These are phyloP conservation scores for Tubosaeta brunneosetosa DNA, from an alignment of 768 basidiomycete species.

Conservation along the genomic window DNA sequence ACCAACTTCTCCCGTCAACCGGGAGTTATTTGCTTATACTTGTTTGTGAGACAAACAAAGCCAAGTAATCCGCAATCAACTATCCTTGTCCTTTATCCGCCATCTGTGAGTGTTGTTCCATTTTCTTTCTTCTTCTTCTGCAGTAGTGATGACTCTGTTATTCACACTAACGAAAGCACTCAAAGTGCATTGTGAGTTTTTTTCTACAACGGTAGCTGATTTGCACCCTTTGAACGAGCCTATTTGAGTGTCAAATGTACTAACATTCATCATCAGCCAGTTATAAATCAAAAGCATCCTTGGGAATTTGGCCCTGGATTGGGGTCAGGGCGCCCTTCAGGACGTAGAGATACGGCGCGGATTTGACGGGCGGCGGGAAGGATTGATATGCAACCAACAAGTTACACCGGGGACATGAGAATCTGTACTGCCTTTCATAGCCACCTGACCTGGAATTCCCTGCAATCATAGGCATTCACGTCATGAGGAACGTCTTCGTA, in stretches of 20 bases:
- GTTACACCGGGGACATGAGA: constrained; percentile 49
- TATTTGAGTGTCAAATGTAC: background rate
- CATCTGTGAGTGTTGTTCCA: constrained; percentile 16
- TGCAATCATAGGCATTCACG: constrained; percentile 16
- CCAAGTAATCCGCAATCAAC: constrained; percentile 3
- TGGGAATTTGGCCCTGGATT: constrained; percentile 80
- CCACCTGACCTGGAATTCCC: constrained; percentile 48
- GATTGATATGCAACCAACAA: constrained; percentile 66
- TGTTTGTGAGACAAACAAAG: constrained; percentile 15
- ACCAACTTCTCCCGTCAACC: background rate
- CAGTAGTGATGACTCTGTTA: constrained; percentile 53
- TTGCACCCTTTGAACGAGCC: constrained; percentile 18
- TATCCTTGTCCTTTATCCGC: background rate
- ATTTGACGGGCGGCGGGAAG: constrained; percentile 69
- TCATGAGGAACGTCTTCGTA: constrained; percentile 32
- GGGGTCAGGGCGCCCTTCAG: constrained; percentile 80
- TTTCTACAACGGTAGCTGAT: constrained; percentile 88
- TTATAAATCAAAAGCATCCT: constrained; percentile 73
- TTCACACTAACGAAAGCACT: constrained; percentile 73
- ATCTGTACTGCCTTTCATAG: constrained; percentile 72
- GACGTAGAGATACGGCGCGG: constrained; percentile 76
- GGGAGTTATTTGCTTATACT: background rate
- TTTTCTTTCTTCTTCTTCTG: constrained; percentile 7
- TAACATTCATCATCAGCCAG: background rate
- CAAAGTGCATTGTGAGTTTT: constrained; percentile 46